Evolutionary conservation across 2,329 filamentous ascomycete genomes (phyloP).

Genomic region (Botrytis fabae): DNA sequence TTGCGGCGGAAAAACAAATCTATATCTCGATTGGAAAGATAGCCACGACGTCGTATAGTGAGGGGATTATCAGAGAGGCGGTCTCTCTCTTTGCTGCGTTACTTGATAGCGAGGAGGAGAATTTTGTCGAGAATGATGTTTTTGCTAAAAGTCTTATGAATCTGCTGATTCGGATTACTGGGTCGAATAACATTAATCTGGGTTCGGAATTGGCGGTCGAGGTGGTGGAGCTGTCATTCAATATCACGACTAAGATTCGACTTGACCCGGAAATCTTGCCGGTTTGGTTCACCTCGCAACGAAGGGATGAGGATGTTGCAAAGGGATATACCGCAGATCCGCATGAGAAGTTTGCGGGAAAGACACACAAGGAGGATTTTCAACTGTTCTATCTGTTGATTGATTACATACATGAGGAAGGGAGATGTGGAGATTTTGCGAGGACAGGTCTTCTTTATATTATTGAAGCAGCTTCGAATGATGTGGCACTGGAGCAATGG

Average conservation of each 20-base stretch:
- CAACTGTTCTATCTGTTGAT: slow-evolving; percentile 94
- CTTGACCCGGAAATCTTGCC: slow-evolving; percentile 82
- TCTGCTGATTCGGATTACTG: slow-evolving; percentile 76
- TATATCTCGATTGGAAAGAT: slow-evolving; percentile 90
- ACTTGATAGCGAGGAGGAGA: slow-evolving; percentile 95
- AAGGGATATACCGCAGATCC: slow-evolving; percentile 45
- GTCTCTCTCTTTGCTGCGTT: slow-evolving; percentile 86
- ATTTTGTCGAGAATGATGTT: slow-evolving; percentile 80
- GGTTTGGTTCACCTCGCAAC: slow-evolving; percentile 80
- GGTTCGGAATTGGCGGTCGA: slow-evolving; percentile 81
- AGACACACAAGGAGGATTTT: slow-evolving; percentile 88
- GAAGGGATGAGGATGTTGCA: slow-evolving; percentile 37
- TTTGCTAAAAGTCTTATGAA: slow-evolving; percentile 89
- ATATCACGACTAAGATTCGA: slow-evolving; percentile 93
- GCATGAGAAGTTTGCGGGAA: slow-evolving; percentile 74
- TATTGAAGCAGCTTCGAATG: slow-evolving; percentile 87
- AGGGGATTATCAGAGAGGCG: slow-evolving; percentile 80
- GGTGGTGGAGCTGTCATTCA: slow-evolving; percentile 91
- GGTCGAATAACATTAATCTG: slow-evolving; percentile 70
- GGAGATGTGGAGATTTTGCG: slow-evolving; percentile 92
- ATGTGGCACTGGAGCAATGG: slow-evolving; percentile 85
- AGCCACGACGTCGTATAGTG: slow-evolving; percentile 79
- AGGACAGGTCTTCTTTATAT: slow-evolving; percentile 92
- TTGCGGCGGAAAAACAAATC: slow-evolving; percentile 81
- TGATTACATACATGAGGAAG: slow-evolving; percentile 95